These are phyloP conservation scores for Gnetum montanum DNA, from an alignment of 75 land plant genomes.

Conservation along the genomic window DNA sequence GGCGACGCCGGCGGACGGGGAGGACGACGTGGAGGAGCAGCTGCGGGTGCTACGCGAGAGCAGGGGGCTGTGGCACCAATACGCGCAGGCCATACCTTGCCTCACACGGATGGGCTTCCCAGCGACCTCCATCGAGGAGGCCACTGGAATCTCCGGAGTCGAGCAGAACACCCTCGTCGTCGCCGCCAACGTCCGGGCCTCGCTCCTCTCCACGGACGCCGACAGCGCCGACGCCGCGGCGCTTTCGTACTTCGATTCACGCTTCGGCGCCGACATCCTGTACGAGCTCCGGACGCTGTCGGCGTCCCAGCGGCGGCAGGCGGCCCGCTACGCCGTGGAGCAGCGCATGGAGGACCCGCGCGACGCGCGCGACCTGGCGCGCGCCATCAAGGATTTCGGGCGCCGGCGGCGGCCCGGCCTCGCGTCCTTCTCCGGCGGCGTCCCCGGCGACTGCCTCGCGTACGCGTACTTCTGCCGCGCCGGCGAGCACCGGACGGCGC, in stretches of 20 bases:
- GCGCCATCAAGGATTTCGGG: constrained; percentile 85
- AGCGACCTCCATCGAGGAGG: constrained; percentile 73
- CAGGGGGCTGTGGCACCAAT: constrained; percentile 80
- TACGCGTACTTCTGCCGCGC: constrained; percentile 50
- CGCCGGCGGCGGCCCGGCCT: constrained; percentile 53
- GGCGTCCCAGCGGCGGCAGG: constrained; percentile 42
- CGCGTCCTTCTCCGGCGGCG: constrained; percentile 37
- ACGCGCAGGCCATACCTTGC: constrained; percentile 52
- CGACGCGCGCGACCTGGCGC: constrained; percentile 50
- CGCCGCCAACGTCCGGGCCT: constrained; percentile 66
- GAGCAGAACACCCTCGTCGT: constrained; percentile 88
- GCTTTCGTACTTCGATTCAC: constrained; percentile 48
- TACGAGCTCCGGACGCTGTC: constrained; percentile 78
- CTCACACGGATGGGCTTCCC: constrained; percentile 57
- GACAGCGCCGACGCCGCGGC: constrained; percentile 30
- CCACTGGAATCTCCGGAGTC: constrained; percentile 78
- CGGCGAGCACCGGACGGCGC: constrained; percentile 30
- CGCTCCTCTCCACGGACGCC: constrained; percentile 36
- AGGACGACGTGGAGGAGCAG: constrained; percentile 29
- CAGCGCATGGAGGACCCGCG: constrained; percentile 33
- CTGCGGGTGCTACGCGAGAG: constrained; percentile 69
- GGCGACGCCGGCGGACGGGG: constrained; percentile 24
- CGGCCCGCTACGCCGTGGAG: constrained; percentile 48
- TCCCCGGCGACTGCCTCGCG: constrained; percentile 87
- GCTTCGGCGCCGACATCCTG: constrained; percentile 71